These are phyloP conservation scores for Hawksworthiomyces lignivorus DNA, from an alignment of 2,329 filamentous ascomycete species.

Conservation along the genomic window DNA sequence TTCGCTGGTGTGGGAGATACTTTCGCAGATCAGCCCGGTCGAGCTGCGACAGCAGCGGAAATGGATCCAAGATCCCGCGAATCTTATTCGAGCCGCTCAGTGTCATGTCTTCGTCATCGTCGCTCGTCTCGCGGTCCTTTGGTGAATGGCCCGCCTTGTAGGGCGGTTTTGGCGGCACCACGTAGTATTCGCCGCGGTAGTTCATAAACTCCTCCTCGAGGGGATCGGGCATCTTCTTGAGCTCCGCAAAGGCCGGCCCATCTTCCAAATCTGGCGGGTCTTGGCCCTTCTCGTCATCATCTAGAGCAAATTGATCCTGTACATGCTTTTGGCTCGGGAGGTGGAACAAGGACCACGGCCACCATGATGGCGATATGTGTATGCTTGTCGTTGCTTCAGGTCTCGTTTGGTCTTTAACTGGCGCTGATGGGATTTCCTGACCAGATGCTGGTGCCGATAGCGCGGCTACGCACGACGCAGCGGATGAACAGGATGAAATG, in stretches of 20 bases:
- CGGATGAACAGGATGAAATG: not conserved
- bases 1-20: conserved; percentile 27
- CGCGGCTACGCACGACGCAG: too few species aligned
- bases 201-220: conserved; percentile 17
- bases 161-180: not conserved
- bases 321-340: too few species aligned
- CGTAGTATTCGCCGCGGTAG: conserved; percentile 2
- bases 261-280: not conserved
- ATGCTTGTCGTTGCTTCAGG: too few species aligned
- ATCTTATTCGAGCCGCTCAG: too few species aligned
- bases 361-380: too few species aligned
- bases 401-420: too few species aligned
- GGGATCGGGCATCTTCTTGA: not conserved
- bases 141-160: conserved; percentile 1
- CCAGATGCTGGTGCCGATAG: too few species aligned
- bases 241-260: not conserved
- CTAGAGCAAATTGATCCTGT: too few species aligned
- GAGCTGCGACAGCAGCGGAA: conserved; percentile 30
- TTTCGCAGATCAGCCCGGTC: conserved; percentile 35
- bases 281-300: not conserved
- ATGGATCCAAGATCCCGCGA: conserved; percentile 38
- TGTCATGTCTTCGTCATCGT: not conserved
- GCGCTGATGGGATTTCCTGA: too few species aligned
- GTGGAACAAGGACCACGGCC: too few species aligned
- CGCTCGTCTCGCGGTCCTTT: not conserved